Evolutionary conservation across 2,329 filamentous ascomycete genomes (phyloP).

Genomic region (Gnomoniopsis smithogilvyi): DNA sequence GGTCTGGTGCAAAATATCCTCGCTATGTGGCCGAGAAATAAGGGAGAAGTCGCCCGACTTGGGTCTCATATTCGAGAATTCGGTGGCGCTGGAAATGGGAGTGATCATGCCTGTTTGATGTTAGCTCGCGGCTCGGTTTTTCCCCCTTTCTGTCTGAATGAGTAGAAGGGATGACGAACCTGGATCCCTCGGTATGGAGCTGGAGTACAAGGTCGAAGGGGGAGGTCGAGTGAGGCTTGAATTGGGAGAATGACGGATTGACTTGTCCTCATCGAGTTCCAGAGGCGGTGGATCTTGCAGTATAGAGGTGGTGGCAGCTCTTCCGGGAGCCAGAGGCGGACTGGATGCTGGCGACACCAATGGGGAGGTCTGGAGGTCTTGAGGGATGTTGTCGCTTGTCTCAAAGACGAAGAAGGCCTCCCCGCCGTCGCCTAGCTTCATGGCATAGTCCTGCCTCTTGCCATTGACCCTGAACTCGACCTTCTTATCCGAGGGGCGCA

Average conservation of each 20-base stretch:
- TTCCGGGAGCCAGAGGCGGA: conserved; percentile 56
- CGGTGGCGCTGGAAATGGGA: conserved; percentile 52
- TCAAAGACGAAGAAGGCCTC: conserved; percentile 99
- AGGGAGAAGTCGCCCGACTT: conserved; percentile 50
- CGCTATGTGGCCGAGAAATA: conserved; percentile 46
- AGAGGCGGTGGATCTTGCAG: conserved; percentile 70
- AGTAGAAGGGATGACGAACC: conserved; percentile 23
- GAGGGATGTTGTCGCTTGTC: conserved; percentile 87
- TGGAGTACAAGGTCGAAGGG: conserved; percentile 39
- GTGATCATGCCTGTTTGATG: conserved; percentile 43
- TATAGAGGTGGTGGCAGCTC: conserved; percentile 27
- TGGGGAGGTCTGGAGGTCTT: conserved; percentile 89
- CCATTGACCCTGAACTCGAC: conserved; percentile 97
- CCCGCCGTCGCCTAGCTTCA: conserved; percentile 97
- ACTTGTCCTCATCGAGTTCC: conserved; percentile 54
- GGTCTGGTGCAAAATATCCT: conserved; percentile 50
- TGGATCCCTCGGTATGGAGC: conserved; percentile 30
- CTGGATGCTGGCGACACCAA: conserved; percentile 86
- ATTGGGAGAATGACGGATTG: conserved; percentile 29
- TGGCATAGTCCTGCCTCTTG: conserved; percentile 85
- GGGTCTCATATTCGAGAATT: conserved; percentile 42
- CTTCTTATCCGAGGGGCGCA: conserved; percentile 97
- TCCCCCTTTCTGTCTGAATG: conserved; percentile 6
- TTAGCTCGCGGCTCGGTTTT: conserved; percentile 11
- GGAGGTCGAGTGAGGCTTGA: conserved; percentile 34